These are phyloP conservation scores for Euphorbia tirucalli DNA, from an alignment of 345 rosid genomes.

Conservation along the genomic window DNA sequence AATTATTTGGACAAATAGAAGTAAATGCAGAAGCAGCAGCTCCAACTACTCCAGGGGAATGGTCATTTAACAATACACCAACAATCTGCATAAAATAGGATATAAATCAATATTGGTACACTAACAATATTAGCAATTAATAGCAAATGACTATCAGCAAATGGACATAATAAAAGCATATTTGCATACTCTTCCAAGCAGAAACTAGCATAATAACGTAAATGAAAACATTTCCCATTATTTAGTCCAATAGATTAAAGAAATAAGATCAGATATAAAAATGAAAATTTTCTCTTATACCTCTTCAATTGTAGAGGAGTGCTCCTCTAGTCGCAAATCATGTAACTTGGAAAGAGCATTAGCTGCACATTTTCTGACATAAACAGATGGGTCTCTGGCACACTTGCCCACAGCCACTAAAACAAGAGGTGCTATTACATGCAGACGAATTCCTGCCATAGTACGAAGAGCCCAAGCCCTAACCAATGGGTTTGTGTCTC, in stretches of 20 bases:
- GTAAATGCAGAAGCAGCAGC: slow-evolving; percentile 93
- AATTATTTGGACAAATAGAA: slow-evolving; percentile 80
- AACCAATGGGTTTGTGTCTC: slow-evolving; percentile 90
- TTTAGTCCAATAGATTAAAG: background rate
- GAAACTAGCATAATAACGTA: background rate
- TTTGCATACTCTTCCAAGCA: background rate
- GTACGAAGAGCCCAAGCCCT: slow-evolving; percentile 99
- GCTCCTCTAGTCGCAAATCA: slow-evolving; percentile 77
- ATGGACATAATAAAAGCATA: background rate
- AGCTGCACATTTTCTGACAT: slow-evolving; percentile 93
- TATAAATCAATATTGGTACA: background rate
- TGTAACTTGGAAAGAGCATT: slow-evolving; percentile 93
- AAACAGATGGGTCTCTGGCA: slow-evolving; percentile 89
- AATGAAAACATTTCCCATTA: background rate
- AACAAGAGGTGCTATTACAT: slow-evolving; percentile 83
- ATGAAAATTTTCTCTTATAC: slow-evolving; percentile 31
- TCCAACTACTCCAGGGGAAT: slow-evolving; percentile 92
- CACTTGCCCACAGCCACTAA: slow-evolving; percentile 79
- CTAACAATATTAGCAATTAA: background rate
- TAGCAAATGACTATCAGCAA: background rate
- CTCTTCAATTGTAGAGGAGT: slow-evolving; percentile 73
- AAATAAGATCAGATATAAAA: background rate
- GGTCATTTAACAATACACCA: slow-evolving; percentile 72
- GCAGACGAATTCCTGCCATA: slow-evolving; percentile 92
- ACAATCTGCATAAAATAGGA: slow-evolving; percentile 57